Percentiles rank a stretch among this genome's conserved stretches.
These are phyloP conservation scores for Castanospermum australe DNA, from an alignment of 306 rosid genomes.

Conservation along the genomic window DNA sequence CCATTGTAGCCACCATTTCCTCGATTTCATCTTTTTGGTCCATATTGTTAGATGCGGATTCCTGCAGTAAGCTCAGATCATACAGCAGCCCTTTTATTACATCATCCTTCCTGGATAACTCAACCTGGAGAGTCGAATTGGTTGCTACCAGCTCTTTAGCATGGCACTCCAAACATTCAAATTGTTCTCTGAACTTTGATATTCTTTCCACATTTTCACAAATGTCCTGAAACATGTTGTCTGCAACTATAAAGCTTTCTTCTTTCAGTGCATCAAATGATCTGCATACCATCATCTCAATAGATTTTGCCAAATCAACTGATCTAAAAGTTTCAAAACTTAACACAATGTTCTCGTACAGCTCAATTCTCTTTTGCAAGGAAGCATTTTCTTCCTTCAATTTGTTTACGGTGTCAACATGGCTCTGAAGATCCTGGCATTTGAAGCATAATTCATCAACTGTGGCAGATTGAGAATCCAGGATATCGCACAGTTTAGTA, in stretches of 20 bases:
- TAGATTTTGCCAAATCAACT: conserved; percentile 32
- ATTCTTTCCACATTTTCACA: conserved; percentile 37
- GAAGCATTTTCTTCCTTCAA: conserved; percentile 47
- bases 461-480: conserved; percentile 37
- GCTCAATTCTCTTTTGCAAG: conserved; percentile 35
- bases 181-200: conserved; percentile 34
- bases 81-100: conserved; percentile 78
- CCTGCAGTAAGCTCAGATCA: conserved; percentile 94
- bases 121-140: conserved; percentile 52
- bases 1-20: conserved; percentile 53
- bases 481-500: conserved; percentile 33
- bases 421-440: conserved; percentile 35
- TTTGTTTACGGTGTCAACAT: not conserved
- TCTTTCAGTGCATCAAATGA: conserved; percentile 25
- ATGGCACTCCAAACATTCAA: conserved; percentile 45
- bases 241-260: conserved; percentile 21
- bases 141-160: conserved; percentile 45
- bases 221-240: conserved; percentile 35
- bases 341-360: conserved; percentile 29
- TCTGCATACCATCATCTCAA: conserved; percentile 29
- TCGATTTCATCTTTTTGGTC: conserved; percentile 81
- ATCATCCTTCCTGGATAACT: conserved; percentile 75
- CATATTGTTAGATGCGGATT: conserved; percentile 78
- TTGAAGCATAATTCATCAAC: conserved; percentile 34
- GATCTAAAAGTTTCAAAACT: conserved; percentile 28